Percentiles rank a stretch among this genome's conserved stretches.
phyloP scores from a whole-genome alignment of 129 eudicot species.

The Arctium minus region DNA sequence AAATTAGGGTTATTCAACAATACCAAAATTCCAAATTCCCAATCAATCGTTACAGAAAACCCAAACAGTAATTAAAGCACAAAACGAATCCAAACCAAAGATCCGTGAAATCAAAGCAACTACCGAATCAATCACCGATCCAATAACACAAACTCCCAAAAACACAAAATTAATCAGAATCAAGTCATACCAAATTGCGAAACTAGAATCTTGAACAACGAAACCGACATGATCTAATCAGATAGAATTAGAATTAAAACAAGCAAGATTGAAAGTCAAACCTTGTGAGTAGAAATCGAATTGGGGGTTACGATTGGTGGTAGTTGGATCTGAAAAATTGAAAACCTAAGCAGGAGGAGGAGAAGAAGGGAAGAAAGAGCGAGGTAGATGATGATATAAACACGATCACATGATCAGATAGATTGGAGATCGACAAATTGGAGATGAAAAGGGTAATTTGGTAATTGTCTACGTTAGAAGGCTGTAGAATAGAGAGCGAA shows the following conservation, averaged over 20 bases:
- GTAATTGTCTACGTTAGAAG: slow-evolving; percentile 4
- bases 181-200: slow-evolving; percentile 7
- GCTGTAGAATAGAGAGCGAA: slow-evolving; percentile 7
- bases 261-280: not conserved
- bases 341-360: slow-evolving; percentile 13
- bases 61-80: not conserved
- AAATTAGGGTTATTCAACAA: slow-evolving; percentile 13
- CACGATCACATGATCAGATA: slow-evolving; percentile 19
- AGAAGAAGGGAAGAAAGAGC: slow-evolving; percentile 14
- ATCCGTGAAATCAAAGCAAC: slow-evolving; percentile 24
- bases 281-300: slow-evolving; percentile 9
- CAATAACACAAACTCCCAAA: slow-evolving; percentile 2
- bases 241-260: not conserved
- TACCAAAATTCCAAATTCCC: slow-evolving; percentile 10
- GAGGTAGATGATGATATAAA: slow-evolving; percentile 13
- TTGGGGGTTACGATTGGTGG: slow-evolving; percentile 9
- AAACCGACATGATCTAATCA: slow-evolving; percentile 19
- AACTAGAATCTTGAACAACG: not conserved
- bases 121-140: slow-evolving; percentile 7
- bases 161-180: not conserved
- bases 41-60: not conserved
- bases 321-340: slow-evolving; percentile 23
- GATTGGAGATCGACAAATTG: not conserved
- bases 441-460: slow-evolving; percentile 15
- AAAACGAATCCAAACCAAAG: not conserved